Base-by-base conservation (phyloP, 495 filamentous ascomycete species). In the Tetracladium setigerum region DNA sequence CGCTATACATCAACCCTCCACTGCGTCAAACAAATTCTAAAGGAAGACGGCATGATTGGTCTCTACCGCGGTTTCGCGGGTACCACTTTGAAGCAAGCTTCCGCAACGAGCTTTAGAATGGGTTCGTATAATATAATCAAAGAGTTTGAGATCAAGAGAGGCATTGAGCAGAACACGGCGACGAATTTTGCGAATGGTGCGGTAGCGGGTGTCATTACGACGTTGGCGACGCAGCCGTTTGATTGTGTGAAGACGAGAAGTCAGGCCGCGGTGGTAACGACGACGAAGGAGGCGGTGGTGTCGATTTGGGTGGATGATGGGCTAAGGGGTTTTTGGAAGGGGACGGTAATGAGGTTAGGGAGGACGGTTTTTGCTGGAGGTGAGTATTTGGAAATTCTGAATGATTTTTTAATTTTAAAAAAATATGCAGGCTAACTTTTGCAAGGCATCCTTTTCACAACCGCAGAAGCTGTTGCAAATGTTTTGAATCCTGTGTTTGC, bases 81-180 rank as follows among this genome's bases (percentile, higher is more conserved):
- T 1, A 84, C 81, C 5, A 82, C 79, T 0, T 62, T 83, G n/a
- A 86, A 86, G 57, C 81, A 84, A 58, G 73, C 78, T 0, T 73
- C 72, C 13, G 80, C 79, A 0, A 82, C 81, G 0, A 75, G 75
- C 0, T 78, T 83, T 30, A 69, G 79, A 1, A 79, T 86, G 70
- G 81, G 82, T 1, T 73, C 72, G 11, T 86, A 86, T 58, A 82
- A 82, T 32, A 77, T 81, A 17, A 67, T 86, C 27, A 83, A 83
- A 57, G 79, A 86, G 52, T 72, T 63, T 31, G 66, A 73, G 49
- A 68, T 67, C 17, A 59, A 38, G 1, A 59, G 61, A 9, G 59
- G 69, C 11, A 60, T 83, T 11, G 5, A 15, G 14, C 55, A 57
- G 43, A 57, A 22, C 27, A 51, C 55, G 9, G 49, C 49, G 22